phyloP scores from a whole-genome alignment of 257 asterid species.

The Asclepias syriaca region DNA sequence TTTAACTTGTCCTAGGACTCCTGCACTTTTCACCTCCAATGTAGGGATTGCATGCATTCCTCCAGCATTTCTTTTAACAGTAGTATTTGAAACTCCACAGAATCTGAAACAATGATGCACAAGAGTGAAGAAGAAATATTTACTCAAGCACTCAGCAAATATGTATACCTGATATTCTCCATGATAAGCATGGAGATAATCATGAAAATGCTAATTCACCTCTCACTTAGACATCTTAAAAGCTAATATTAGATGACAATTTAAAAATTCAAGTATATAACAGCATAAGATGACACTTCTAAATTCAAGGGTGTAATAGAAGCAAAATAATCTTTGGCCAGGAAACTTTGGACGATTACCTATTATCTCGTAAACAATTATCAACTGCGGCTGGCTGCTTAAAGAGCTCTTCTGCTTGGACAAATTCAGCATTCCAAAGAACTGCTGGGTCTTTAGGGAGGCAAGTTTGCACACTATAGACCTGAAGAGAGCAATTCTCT shows the following conservation, averaged over 20 bases:
- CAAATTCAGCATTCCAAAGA: slow-evolving; percentile 88
- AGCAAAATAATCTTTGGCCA: background rate
- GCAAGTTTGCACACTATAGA: slow-evolving; percentile 85
- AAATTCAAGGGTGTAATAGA: background rate
- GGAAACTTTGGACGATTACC: slow-evolving; percentile 30
- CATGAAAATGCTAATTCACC: background rate
- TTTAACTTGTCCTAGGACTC: slow-evolving; percentile 35
- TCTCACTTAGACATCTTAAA: background rate
- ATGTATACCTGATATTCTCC: background rate
- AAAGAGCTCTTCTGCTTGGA: slow-evolving; percentile 80
- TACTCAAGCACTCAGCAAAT: background rate
- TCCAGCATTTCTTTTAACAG: slow-evolving; percentile 51
- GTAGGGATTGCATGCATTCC: slow-evolving; percentile 31
- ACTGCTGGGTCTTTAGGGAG: slow-evolving; percentile 92
- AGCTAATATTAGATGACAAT: background rate
- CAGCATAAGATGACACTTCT: background rate
- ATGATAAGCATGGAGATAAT: background rate
- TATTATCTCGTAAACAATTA: slow-evolving; percentile 77
- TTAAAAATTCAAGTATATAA: background rate
- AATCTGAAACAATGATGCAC: slow-evolving; percentile 36
- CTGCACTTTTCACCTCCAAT: slow-evolving; percentile 42
- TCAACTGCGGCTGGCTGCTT: slow-evolving; percentile 54
- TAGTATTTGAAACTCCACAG: slow-evolving; percentile 76
- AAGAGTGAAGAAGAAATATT: background rate
- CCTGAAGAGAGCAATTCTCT: slow-evolving; percentile 65